Conservation (phyloP, 768 basidiomycete genomes). For the Amanita pseudoporphyria region DNA sequence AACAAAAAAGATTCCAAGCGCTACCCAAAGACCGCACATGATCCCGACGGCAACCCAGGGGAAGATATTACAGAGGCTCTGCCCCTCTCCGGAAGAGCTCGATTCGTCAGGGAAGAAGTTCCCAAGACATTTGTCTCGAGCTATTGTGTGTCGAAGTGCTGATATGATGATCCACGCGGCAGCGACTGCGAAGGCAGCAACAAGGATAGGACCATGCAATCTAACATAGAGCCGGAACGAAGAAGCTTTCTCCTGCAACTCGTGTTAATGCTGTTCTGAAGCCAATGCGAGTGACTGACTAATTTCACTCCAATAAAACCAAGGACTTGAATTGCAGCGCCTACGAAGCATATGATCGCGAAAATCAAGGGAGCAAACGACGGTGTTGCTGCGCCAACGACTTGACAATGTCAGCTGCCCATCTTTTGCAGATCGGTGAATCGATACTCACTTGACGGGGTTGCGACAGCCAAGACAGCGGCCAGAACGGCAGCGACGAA, state of each 20-base stretch:
- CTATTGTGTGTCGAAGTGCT: slow-evolving; percentile 63
- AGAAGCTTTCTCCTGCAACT: slow-evolving; percentile 52
- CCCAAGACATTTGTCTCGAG: slow-evolving; percentile 54
- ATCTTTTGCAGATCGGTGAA: background rate
- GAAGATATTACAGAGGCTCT: slow-evolving; percentile 80
- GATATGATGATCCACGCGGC: slow-evolving; percentile 79
- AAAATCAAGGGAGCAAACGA: slow-evolving; percentile 67
- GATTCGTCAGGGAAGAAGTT: slow-evolving; percentile 42
- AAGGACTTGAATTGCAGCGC: slow-evolving; percentile 66
- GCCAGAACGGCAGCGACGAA: slow-evolving; percentile 53
- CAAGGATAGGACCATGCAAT: slow-evolving; percentile 44
- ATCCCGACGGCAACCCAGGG: slow-evolving; percentile 88
- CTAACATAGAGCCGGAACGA: slow-evolving; percentile 62
- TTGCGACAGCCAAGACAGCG: slow-evolving; percentile 67
- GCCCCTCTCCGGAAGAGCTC: slow-evolving; percentile 38
- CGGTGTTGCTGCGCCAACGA: slow-evolving; percentile 83
- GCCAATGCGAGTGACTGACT: slow-evolving; percentile 30
- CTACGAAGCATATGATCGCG: slow-evolving; percentile 65
- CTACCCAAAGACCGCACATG: slow-evolving; percentile 82
- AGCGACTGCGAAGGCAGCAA: slow-evolving; percentile 64
- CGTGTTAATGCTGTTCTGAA: slow-evolving; percentile 1
- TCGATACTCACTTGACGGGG: slow-evolving; percentile 60
- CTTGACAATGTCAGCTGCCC: slow-evolving; percentile 25
- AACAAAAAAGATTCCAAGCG: slow-evolving; percentile 73
- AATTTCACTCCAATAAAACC: slow-evolving; percentile 80